phyloP scores from a whole-genome alignment of 495 filamentous ascomycete genomes.

The Aspergillus avenaceus region DNA sequence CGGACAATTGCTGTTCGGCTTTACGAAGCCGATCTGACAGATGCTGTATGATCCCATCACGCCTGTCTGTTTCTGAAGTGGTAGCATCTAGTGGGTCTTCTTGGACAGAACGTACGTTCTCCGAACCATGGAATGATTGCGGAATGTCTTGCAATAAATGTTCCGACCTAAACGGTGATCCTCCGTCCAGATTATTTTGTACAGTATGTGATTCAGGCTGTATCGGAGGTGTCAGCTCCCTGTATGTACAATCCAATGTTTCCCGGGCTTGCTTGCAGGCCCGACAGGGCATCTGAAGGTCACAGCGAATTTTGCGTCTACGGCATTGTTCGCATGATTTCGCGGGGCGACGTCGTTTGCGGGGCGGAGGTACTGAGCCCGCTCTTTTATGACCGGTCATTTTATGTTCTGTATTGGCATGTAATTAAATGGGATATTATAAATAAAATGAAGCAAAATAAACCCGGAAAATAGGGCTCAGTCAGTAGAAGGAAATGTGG shows the following conservation, averaged over 20 bases:
- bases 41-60: neutral
- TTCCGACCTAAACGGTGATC: neutral
- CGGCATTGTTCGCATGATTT: constrained; percentile 43
- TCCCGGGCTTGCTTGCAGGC: constrained; percentile 30
- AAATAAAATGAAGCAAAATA: too few relatives aligned
- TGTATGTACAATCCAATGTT: constrained; percentile 20
- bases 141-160: neutral
- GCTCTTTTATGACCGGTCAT: neutral
- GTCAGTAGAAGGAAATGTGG: too few relatives aligned
- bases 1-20: constrained; percentile 1
- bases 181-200: neutral
- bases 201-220: neutral
- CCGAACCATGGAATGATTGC: neutral
- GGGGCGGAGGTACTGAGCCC: constrained; percentile 1
- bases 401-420: too few relatives aligned
- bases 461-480: too few relatives aligned
- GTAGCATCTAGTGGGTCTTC: neutral
- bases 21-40: neutral
- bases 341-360: constrained; percentile 38
- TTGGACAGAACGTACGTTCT: neutral
- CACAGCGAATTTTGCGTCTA: constrained; percentile 43
- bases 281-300: constrained; percentile 35
- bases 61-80: neutral
- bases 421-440: too few relatives aligned
- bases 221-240: constrained; percentile 9